A percentile compares a stretch with the other conserved stretches of the same genome.
Evolutionary conservation across 257 asterid genomes (phyloP).

Genomic region (Anisodus tanguticus): DNA sequence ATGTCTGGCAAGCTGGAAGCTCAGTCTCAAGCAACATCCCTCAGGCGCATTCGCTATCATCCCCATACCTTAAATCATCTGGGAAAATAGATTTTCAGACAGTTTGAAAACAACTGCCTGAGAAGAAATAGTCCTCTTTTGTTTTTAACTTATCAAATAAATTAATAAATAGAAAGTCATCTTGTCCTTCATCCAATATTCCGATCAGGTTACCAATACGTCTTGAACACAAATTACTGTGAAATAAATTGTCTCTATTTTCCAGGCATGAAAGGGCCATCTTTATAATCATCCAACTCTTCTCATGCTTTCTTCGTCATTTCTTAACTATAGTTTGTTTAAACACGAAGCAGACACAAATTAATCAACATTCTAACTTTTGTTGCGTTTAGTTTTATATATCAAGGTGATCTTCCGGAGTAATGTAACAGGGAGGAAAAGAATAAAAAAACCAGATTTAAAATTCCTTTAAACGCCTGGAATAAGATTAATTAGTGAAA

Average conservation of each 20-base stretch:
- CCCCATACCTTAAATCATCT: conserved; percentile 46
- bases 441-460: not conserved
- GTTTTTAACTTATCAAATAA: not conserved
- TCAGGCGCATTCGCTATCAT: conserved; percentile 48
- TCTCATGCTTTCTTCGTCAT: not conserved
- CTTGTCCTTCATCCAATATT: not conserved
- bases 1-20: conserved; percentile 58
- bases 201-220: not conserved
- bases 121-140: not conserved
- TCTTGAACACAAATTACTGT: not conserved
- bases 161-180: not conserved
- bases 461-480: not conserved
- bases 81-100: conserved; percentile 43
- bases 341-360: not conserved
- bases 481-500: not conserved
- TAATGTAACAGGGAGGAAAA: not conserved
- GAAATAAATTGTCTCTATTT: not conserved
- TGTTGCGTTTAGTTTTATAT: not conserved
- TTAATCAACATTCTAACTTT: not conserved
- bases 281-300: not conserved
- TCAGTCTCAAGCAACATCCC: conserved; percentile 48
- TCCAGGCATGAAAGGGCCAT: not conserved
- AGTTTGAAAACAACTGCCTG: not conserved
- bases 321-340: not conserved
- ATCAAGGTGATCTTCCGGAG: not conserved